Conservation (phyloP, 2,329 filamentous ascomycete genomes). For the Lasiodiplodia sp. region DNA sequence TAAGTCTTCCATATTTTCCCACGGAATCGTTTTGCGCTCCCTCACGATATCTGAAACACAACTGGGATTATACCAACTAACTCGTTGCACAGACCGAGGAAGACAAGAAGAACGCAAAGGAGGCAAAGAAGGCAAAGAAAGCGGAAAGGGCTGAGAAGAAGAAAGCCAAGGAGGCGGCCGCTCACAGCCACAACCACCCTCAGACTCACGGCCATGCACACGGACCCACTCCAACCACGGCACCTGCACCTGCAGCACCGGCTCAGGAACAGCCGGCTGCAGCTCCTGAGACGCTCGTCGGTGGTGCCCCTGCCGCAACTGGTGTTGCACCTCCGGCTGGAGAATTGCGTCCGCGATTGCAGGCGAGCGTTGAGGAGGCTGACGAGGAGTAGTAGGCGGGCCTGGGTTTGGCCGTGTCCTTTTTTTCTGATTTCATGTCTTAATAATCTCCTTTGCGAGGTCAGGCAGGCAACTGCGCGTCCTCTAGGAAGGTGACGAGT, state of each 20-base stretch:
- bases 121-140: constrained; percentile 39
- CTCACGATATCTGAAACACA: neutral
- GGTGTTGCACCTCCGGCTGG: constrained; percentile 24
- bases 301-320: constrained; percentile 17
- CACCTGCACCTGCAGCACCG: constrained; percentile 36
- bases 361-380: constrained; percentile 48
- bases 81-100: constrained; percentile 43
- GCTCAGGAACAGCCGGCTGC: constrained; percentile 23
- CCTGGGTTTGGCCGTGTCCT: neutral
- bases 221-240: constrained; percentile 40
- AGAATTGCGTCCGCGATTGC: constrained; percentile 39
- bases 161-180: constrained; percentile 34
- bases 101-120: constrained; percentile 44
- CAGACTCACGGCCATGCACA: constrained; percentile 45
- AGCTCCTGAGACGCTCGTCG: constrained; percentile 17
- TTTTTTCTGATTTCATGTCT: constrained; percentile 23
- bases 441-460: constrained; percentile 24
- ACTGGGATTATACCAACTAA: neutral
- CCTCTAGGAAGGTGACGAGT: constrained; percentile 13
- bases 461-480: constrained; percentile 10
- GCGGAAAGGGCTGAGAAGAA: constrained; percentile 33
- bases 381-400: constrained; percentile 44
- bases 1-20: constrained; percentile 52
- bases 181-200: constrained; percentile 35
- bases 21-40: neutral